phyloP scores from a whole-genome alignment of 2,329 filamentous ascomycete species.

The Colletotrichum endophyticum region DNA sequence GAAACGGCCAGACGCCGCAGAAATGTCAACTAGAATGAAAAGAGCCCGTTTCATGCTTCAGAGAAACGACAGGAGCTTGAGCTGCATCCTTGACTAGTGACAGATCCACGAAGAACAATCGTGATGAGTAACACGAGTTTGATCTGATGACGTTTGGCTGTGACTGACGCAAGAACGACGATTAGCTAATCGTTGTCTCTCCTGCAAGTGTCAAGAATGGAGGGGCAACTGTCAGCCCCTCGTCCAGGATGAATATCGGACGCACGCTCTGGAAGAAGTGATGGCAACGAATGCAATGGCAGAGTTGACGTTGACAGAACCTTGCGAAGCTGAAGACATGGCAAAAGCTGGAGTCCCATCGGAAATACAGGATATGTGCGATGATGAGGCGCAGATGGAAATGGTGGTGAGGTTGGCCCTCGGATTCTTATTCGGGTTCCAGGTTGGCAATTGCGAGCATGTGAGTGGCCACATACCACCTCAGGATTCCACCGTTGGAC shows the following conservation, averaged over 20 bases:
- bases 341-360: neutral
- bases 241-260: neutral
- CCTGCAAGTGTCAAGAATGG: neutral
- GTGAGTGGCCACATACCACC: neutral
- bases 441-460: slow-evolving; percentile 2
- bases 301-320: neutral
- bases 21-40: neutral
- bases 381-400: neutral
- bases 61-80: neutral
- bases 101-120: neutral
- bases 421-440: slow-evolving; percentile 19
- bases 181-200: neutral
- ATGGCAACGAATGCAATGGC: neutral
- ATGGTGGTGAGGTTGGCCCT: neutral
- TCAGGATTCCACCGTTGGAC: neutral
- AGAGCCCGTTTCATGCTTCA: neutral
- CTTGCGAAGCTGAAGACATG: neutral
- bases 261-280: neutral
- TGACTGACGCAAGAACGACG: neutral
- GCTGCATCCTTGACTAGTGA: neutral
- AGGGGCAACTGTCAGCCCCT: neutral
- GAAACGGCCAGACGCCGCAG: neutral
- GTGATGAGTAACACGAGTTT: neutral
- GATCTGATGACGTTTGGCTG: neutral
- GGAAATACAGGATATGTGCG: neutral